Conservation (phyloP, 495 filamentous ascomycete genomes). For the Hypoxylon intermedium region DNA sequence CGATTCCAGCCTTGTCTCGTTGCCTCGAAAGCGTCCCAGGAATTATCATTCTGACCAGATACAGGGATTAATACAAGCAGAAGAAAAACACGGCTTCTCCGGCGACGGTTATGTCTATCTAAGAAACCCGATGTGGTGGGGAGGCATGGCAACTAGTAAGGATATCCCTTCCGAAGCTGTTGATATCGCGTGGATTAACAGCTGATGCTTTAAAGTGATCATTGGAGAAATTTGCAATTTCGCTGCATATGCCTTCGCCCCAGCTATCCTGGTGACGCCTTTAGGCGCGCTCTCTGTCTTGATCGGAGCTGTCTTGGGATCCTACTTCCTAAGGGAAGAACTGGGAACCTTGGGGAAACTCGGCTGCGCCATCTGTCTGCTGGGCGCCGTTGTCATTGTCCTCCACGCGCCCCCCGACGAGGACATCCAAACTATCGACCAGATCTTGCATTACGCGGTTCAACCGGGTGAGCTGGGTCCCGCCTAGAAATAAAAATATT, state of each 20-base stretch:
- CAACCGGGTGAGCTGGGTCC: slow-evolving; percentile 71
- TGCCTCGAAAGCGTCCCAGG: neutral
- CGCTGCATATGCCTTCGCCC: slow-evolving; percentile 96
- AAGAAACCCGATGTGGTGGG: slow-evolving; percentile 94
- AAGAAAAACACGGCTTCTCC: slow-evolving; percentile 91
- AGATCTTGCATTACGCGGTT: slow-evolving; percentile 87
- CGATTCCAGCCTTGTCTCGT: neutral
- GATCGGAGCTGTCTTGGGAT: slow-evolving; percentile 91
- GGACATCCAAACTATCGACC: slow-evolving; percentile 83
- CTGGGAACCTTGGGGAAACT: slow-evolving; percentile 89
- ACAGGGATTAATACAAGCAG: slow-evolving; percentile 88
- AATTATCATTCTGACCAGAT: slow-evolving; percentile 15
- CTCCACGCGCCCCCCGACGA: slow-evolving; percentile 95
- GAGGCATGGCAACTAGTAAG: slow-evolving; percentile 85
- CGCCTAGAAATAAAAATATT: neutral
- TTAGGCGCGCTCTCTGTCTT: slow-evolving; percentile 91
- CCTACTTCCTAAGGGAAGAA: slow-evolving; percentile 90
- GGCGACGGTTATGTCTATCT: slow-evolving; percentile 95
- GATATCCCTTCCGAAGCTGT: slow-evolving; percentile 2
- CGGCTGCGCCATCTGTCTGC: slow-evolving; percentile 93
- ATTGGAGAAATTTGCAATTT: slow-evolving; percentile 94
- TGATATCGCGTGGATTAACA: slow-evolving; percentile 15
- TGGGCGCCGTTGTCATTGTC: slow-evolving; percentile 96
- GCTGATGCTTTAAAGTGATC: slow-evolving; percentile 61
- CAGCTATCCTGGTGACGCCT: slow-evolving; percentile 95